Evolutionary conservation across 805 yeast species (phyloP), one percentile per base, ranked within the genome.

Genomic region (Myxozyma neotropica): DNA sequence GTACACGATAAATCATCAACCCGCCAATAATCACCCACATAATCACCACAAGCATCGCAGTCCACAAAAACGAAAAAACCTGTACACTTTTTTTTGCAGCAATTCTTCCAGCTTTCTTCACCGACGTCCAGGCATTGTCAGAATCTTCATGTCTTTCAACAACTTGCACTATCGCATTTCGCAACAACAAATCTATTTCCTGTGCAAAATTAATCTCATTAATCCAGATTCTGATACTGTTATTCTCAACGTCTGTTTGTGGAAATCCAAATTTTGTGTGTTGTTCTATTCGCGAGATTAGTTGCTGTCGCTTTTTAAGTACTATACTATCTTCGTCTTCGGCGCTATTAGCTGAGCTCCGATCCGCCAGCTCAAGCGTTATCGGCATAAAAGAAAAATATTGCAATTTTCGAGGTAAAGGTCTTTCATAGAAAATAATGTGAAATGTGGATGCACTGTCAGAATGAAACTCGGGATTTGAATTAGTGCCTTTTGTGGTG

Each of bases 351-450:
- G 46, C 42, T 2, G 59, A 42, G 17, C 64, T 47, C 55, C 70
- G 69, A 49, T 73, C 78, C 1, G 76, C 73, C 13, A 80, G 70
- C 15, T 85, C 86, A 8, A 91, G 78, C 2, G 83, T 74, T 2
- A 90, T 87, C 0, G 96, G 95, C n/a, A 79, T 75, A 2, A 85
- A 70, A 0, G 97, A 85, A 64, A 83, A 87, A 70, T 88, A 89
- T 65, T 91, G 96, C 78, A 92, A 78, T 59, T 82, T 80, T 29
- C 78, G 78, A 19, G 87, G 82, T 45, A 81, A 80, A 0, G 97
- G 97, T 1, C 94, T 87, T 26, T 81, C 80, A 69, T 83, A 91
- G n/a, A 80, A 67, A 3, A 87, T 73, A 1, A 84, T 68, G n/a
- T 70, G 66, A 10, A 66, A 52, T 15, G 56, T 31, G 4, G 51